phyloP scores from a whole-genome alignment of 2,329 filamentous ascomycete species.

The Bipolaris oryzae region DNA sequence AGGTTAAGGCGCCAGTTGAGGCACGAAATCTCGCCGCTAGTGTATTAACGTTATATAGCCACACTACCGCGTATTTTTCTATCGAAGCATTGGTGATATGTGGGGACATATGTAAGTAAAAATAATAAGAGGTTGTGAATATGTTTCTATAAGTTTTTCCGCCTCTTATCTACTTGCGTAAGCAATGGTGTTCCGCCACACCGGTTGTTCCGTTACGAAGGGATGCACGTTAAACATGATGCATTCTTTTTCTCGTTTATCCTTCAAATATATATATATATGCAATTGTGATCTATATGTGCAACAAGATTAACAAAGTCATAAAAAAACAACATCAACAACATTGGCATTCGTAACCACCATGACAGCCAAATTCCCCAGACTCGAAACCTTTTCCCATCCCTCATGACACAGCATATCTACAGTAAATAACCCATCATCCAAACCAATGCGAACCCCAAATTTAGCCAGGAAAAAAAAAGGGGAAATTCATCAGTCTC shows the following conservation, averaged over 20 bases:
- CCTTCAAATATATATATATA: no score
- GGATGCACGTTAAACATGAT: background rate
- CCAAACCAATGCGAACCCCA: no score
- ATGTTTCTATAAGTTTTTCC: background rate
- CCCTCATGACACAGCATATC: background rate
- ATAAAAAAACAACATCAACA: no score
- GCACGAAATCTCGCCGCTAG: background rate
- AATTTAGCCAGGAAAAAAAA: no score
- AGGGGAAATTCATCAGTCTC: background rate
- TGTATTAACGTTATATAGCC: background rate
- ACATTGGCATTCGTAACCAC: no score
- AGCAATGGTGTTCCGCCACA: background rate
- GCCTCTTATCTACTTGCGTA: background rate
- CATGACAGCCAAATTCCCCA: no score
- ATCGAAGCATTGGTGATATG: no score
- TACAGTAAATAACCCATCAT: background rate
- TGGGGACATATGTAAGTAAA: background rate
- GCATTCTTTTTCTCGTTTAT: no score
- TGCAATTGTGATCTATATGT: background rate
- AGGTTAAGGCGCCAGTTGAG: no score
- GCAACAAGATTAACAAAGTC: no score
- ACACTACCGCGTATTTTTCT: background rate
- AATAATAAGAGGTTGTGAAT: background rate
- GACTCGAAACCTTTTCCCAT: no score
- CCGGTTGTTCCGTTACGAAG: background rate